Evolutionary conservation across 1,139 yeast genomes (phyloP), one percentile per base, ranked within the genome.

Genomic region (Yamadazyma oceani): DNA sequence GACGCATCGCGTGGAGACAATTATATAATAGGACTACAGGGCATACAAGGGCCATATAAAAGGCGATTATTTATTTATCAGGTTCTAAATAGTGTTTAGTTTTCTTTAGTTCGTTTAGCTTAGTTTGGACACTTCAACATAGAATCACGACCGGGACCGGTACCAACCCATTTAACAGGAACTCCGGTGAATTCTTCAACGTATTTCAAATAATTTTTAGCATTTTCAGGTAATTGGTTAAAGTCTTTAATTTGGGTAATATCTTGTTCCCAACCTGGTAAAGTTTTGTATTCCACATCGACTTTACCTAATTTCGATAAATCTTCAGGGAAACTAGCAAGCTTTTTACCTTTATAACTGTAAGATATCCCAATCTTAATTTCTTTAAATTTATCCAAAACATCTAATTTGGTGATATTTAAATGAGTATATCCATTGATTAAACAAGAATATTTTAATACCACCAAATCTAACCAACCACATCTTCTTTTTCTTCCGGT

Each of bases 401-500:
- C 96, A 58, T 92, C 98, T 57, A 92, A 78, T 66, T 92, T 94
- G 54, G 98, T 92, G 60, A 94, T 83, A 74, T 92, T 92, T 60
- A 92, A 77, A 40, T 86, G 78, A 28, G 98, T 92, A 75, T 90
- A 92, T 39, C 98, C 98, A 59, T 92, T 92, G 64, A 92, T 88
- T 59, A 82, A 65, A 43, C 87, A 80, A 32, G 97, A 89, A 69
- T 92, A 92, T 64, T 85, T 86, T 65, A 92, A 73, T 28, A 94
- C 96, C 24, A 92, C 98, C 54, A 94, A 75, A 66, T 92, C 99
- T 57, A 92, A 80, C 99, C 99, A 92, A 39, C 99, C 99, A 65
- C 98, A 94, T 70, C 99, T 84, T 74, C 99, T 86, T 78, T 90
- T 90, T 73, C 99, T 85, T 49, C 99, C 98, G 31, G 99, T 92